phyloP scores from a whole-genome alignment of 2,329 filamentous ascomycete genomes.

The Macrophomina pseudophaseolina region DNA sequence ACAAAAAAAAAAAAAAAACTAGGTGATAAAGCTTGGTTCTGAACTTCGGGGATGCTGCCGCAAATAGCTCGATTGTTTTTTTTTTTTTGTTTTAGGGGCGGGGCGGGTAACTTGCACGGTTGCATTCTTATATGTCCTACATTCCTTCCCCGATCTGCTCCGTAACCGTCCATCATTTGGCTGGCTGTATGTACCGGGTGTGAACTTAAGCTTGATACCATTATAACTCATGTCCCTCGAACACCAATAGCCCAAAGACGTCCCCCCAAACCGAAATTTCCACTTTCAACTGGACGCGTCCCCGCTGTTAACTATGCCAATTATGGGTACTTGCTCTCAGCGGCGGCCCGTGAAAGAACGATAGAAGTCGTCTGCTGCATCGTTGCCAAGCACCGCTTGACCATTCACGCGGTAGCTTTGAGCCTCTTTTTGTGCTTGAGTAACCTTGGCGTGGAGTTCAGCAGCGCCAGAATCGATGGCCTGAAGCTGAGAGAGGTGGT shows the following conservation, averaged over 20 bases:
- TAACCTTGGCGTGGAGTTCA: conserved; percentile 80
- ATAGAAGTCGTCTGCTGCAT: conserved; percentile 87
- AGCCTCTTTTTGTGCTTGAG: conserved; percentile 78
- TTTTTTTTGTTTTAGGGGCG: neutral
- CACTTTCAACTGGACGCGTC: neutral
- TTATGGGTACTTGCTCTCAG: conserved; percentile 25
- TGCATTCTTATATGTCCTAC: conserved; percentile 8
- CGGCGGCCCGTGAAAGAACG: conserved; percentile 81
- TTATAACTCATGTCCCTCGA: conserved; percentile 19
- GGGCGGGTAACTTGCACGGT: neutral
- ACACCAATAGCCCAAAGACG: conserved; percentile 11
- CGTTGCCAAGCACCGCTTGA: conserved; percentile 62
- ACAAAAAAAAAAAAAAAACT: neutral
- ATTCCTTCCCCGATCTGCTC: neutral
- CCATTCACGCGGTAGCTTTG: conserved; percentile 60
- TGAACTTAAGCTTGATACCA: conserved; percentile 16
- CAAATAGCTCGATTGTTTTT: neutral
- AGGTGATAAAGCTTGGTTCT: too few species aligned
- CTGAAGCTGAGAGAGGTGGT: conserved; percentile 88
- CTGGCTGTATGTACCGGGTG: conserved; percentile 12
- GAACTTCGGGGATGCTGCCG: neutral
- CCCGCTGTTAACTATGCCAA: neutral
- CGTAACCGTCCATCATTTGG: neutral
- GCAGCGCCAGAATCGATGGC: conserved; percentile 88
- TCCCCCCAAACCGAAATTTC: neutral